Evolutionary conservation across 2,329 filamentous ascomycete species (phyloP).

Genomic region (Zymoseptoria crescenta): DNA sequence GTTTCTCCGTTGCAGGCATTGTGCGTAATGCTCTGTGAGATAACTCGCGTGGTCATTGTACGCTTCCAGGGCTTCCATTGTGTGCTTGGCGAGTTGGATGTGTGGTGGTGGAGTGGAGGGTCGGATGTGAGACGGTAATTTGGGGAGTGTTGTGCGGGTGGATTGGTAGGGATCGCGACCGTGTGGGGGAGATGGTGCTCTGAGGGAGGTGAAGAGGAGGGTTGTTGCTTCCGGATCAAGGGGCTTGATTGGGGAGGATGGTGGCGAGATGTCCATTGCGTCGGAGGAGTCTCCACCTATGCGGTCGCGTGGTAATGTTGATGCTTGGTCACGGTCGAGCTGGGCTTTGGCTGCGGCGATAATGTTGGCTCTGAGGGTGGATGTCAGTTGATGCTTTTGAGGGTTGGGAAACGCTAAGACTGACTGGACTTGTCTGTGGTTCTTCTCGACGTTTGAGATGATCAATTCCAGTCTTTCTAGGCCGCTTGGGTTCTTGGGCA

Average conservation of each 20-base stretch:
- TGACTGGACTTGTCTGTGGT: slow-evolving; percentile 14
- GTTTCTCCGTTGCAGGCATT: slow-evolving; percentile 11
- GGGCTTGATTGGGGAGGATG: not conserved
- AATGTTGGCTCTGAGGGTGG: slow-evolving; percentile 7
- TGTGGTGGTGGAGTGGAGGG: slow-evolving; percentile 9
- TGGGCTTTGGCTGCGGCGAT: slow-evolving; percentile 10
- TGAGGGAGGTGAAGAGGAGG: slow-evolving; percentile 12
- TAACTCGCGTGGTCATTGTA: slow-evolving; percentile 16
- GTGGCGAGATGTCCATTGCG: not conserved
- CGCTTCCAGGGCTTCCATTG: slow-evolving; percentile 8
- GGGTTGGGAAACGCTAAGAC: not conserved
- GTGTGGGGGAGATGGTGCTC: slow-evolving; percentile 1
- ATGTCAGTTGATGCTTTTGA: not conserved
- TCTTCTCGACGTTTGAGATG: slow-evolving; percentile 18
- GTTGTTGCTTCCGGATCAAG: not conserved
- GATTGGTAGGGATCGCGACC: not conserved
- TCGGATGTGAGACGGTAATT: slow-evolving; percentile 1
- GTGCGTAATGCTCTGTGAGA: slow-evolving; percentile 13
- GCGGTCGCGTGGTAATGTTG: not conserved
- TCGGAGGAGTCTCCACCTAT: not conserved
- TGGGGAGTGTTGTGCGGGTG: not conserved
- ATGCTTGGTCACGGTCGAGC: not conserved
- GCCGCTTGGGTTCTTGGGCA: slow-evolving; percentile 11
- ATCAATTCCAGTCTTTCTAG: slow-evolving; percentile 17
- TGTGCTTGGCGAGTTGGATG: slow-evolving; percentile 10